These are phyloP conservation scores for Huntiella moniliformis DNA, from an alignment of 2,329 filamentous ascomycete genomes.

Conservation along the genomic window DNA sequence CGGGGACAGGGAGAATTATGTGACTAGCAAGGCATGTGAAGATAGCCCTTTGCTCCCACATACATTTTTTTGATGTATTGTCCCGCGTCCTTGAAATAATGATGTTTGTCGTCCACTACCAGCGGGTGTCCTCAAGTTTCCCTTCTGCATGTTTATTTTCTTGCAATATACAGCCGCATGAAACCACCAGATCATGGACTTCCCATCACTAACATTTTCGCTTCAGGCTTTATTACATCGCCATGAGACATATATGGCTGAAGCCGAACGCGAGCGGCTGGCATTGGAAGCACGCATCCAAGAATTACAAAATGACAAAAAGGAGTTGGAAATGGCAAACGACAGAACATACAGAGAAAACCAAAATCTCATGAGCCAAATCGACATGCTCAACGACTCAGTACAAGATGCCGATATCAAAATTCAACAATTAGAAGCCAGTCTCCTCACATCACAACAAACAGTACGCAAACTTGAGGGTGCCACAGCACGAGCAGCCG, in stretches of 20 bases:
- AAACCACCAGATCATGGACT: slow-evolving; percentile 11
- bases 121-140: background rate
- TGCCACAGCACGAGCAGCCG: slow-evolving; percentile 54
- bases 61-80: too few species aligned
- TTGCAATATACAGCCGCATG: too few species aligned
- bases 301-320: slow-evolving; percentile 56
- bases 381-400: slow-evolving; percentile 67
- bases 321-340: slow-evolving; percentile 57
- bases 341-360: slow-evolving; percentile 68
- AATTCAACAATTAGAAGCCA: slow-evolving; percentile 57
- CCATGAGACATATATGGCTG: slow-evolving; percentile 86
- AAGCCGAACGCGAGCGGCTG: slow-evolving; percentile 69
- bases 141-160: too few species aligned
- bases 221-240: slow-evolving; percentile 75
- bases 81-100: too few species aligned
- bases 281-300: slow-evolving; percentile 57
- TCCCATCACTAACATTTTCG: slow-evolving; percentile 48
- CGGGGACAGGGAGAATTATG: too few species aligned
- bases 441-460: slow-evolving; percentile 58
- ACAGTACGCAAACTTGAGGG: slow-evolving; percentile 56
- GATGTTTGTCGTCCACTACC: background rate
- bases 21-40: too few species aligned
- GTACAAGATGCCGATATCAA: slow-evolving; percentile 63
- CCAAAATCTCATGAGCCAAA: slow-evolving; percentile 56
- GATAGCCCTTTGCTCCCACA: too few species aligned